Evolutionary conservation across 768 basidiomycete species (phyloP).

Genomic region (Lactarius hatsudake): DNA sequence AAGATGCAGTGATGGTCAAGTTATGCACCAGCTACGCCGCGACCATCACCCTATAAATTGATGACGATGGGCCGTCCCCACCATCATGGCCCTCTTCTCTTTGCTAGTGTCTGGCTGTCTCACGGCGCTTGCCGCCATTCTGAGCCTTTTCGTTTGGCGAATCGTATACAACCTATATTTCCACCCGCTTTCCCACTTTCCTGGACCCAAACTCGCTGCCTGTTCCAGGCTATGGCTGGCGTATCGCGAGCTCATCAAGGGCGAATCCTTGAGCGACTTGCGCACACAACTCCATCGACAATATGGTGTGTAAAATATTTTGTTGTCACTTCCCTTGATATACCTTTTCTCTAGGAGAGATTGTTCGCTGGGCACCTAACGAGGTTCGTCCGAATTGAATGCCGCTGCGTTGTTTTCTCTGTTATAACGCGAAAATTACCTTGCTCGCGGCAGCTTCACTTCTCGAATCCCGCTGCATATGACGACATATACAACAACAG

Average conservation of each 20-base stretch:
- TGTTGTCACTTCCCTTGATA: background rate
- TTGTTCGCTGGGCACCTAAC: background rate
- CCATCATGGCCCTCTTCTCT: no score
- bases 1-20: no score
- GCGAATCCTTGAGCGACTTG: background rate
- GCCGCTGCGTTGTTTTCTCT: no score
- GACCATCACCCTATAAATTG: no score
- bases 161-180: background rate
- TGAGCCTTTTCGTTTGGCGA: background rate
- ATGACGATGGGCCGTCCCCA: no score
- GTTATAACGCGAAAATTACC: no score
- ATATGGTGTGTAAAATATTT: background rate
- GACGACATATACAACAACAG: conserved; percentile 2
- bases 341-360: background rate
- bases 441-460: background rate
- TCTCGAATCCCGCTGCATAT: conserved; percentile 1
- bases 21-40: no score
- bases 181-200: background rate
- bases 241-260: background rate
- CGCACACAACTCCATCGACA: background rate
- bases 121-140: no score
- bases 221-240: background rate
- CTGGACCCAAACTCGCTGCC: background rate
- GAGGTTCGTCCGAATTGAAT: background rate
- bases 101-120: no score